These are phyloP conservation scores for Penicillium sp. DNA, from an alignment of 2,329 filamentous ascomycete species.

Conservation along the genomic window DNA sequence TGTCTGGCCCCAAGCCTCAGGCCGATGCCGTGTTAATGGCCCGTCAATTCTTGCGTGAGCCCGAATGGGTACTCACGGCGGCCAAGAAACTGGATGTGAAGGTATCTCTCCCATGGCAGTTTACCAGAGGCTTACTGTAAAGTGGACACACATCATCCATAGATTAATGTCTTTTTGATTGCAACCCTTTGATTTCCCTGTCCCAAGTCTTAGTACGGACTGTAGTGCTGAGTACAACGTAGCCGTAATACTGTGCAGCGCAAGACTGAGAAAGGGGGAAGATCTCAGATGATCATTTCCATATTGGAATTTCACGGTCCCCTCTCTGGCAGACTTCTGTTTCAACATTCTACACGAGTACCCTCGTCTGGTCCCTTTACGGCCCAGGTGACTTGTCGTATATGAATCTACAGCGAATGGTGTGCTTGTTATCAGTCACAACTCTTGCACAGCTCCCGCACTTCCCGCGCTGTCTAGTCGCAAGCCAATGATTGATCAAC, in stretches of 20 bases:
- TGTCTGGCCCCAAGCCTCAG: slow-evolving; percentile 30
- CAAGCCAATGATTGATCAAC: slow-evolving; percentile 2
- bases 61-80: slow-evolving; percentile 55
- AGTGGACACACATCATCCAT: not conserved
- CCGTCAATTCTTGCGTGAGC: slow-evolving; percentile 56
- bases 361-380: not conserved
- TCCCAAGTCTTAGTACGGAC: not conserved
- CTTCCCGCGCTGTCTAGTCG: not conserved
- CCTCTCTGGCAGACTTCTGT: not conserved
- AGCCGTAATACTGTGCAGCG: not conserved
- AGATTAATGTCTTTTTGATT: not conserved
- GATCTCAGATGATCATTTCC: not conserved
- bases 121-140: slow-evolving; percentile 31
- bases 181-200: not conserved
- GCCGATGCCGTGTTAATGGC: slow-evolving; percentile 55
- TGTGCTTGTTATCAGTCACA: not conserved
- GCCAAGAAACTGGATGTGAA: slow-evolving; percentile 52
- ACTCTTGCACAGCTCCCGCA: not conserved
- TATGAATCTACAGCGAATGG: not conserved
- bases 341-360: not conserved
- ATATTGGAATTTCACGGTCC: not conserved
- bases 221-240: not conserved
- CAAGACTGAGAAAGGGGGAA: not conserved
- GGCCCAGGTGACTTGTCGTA: not conserved
- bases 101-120: slow-evolving; percentile 52